Conservation (phyloP, 2,329 filamentous ascomycete species). For the Penicillium sp. region DNA sequence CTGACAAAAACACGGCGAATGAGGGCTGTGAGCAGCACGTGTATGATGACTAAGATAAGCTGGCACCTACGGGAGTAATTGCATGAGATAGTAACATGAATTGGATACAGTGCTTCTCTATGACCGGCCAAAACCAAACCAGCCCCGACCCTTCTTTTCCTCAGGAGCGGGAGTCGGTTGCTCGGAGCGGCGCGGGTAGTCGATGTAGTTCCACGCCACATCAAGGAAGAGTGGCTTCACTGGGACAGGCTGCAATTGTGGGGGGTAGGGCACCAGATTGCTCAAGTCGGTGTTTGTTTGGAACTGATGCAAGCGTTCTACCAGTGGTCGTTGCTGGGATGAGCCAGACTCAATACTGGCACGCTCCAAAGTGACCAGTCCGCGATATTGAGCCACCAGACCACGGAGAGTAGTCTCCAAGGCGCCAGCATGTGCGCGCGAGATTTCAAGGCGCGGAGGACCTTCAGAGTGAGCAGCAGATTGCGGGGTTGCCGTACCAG, state of each 20-base stretch:
- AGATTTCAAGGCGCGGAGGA: slow-evolving; percentile 65
- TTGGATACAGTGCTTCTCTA: slow-evolving; percentile 2
- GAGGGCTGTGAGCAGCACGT: neutral
- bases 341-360: slow-evolving; percentile 45
- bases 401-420: slow-evolving; percentile 60
- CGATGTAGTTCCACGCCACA: slow-evolving; percentile 95
- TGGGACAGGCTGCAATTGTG: slow-evolving; percentile 72
- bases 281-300: slow-evolving; percentile 66
- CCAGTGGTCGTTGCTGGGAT: slow-evolving; percentile 52
- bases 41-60: neutral
- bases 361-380: slow-evolving; percentile 74
- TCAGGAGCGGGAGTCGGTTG: slow-evolving; percentile 31
- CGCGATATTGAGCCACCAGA: slow-evolving; percentile 73
- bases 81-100: no score
- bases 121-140: slow-evolving; percentile 64
- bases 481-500: slow-evolving; percentile 46
- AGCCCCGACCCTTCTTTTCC: slow-evolving; percentile 56
- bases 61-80: no score
- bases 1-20: slow-evolving; percentile 1
- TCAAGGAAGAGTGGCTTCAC: slow-evolving; percentile 96
- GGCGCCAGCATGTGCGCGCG: slow-evolving; percentile 51
- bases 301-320: slow-evolving; percentile 71
- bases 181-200: slow-evolving; percentile 60
- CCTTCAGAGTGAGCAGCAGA: slow-evolving; percentile 38
- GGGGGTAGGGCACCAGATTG: slow-evolving; percentile 82